Conservation (phyloP, 192 early-diverging fungal species). For the Gamsiella multidivaricata region DNA sequence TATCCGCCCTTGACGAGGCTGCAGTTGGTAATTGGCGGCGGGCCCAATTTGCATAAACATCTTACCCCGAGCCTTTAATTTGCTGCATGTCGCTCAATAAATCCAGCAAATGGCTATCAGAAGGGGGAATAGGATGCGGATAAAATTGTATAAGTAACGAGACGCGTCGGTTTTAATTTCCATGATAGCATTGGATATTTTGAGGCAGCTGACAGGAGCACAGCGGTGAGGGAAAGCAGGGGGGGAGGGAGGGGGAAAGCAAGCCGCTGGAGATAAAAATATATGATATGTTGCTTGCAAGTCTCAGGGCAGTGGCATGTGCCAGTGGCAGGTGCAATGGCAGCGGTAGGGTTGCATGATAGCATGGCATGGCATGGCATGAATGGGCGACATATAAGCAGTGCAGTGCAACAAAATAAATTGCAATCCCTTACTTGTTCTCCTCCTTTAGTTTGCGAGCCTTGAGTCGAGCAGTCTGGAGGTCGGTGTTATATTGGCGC, state of each 20-base stretch:
- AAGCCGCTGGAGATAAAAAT: background rate
- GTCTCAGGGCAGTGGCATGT: too few species aligned
- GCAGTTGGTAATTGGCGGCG: too few species aligned
- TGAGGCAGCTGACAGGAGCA: background rate
- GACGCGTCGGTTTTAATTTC: background rate
- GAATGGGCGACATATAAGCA: slow-evolving; percentile 8
- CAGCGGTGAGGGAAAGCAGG: background rate
- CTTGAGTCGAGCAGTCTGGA: slow-evolving; percentile 42
- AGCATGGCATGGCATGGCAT: slow-evolving; percentile 4
- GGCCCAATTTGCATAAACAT: background rate
- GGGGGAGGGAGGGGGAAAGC: background rate
- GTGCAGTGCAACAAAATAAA: background rate
- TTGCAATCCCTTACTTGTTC: slow-evolving; percentile 46
- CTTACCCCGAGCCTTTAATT: slow-evolving; percentile 39
- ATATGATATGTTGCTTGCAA: too few species aligned
- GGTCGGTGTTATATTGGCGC: slow-evolving; percentile 42
- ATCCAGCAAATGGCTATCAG: slow-evolving; percentile 41
- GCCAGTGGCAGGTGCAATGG: too few species aligned
- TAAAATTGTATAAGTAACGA: background rate
- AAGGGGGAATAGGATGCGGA: background rate
- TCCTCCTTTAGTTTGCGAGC: slow-evolving; percentile 56
- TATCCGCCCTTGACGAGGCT: background rate
- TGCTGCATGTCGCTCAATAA: slow-evolving; percentile 46
- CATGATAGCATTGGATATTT: too few species aligned
- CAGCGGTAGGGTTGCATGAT: background rate